These are phyloP conservation scores for Meyerozyma carpophila DNA, from an alignment of 1,139 yeast species.

Conservation along the genomic window DNA sequence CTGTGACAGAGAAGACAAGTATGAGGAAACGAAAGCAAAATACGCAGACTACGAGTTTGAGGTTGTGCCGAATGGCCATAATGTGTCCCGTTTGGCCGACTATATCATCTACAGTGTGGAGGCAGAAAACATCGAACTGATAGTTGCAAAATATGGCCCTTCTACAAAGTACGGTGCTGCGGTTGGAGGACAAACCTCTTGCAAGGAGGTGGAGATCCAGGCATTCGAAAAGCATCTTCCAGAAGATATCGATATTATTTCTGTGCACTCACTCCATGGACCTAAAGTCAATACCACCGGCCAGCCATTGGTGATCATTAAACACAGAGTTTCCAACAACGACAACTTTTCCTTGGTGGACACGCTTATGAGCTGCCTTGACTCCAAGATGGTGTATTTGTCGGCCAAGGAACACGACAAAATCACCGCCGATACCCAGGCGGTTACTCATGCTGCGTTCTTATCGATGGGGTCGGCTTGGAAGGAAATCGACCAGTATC, in stretches of 20 bases:
- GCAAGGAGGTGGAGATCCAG: conserved; percentile 82
- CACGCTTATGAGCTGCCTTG: conserved; percentile 60
- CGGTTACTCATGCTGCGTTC: conserved; percentile 97
- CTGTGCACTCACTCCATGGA: conserved; percentile 92
- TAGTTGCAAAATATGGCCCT: conserved; percentile 76
- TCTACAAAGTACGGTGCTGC: conserved; percentile 82
- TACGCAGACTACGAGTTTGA: conserved; percentile 43
- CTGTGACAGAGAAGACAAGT: conserved; percentile 76
- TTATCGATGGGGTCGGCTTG: conserved; percentile 96
- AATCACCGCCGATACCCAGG: conserved; percentile 97
- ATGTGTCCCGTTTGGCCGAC: conserved; percentile 75
- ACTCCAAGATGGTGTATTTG: conserved; percentile 73
- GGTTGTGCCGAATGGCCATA: conserved; percentile 70
- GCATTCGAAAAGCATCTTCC: conserved; percentile 82
- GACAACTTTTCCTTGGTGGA: conserved; percentile 54
- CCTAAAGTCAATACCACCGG: conserved; percentile 86
- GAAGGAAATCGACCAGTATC: conserved; percentile 77
- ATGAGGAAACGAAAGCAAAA: conserved; percentile 39
- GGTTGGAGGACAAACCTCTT: conserved; percentile 98
- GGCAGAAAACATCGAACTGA: conserved; percentile 70
- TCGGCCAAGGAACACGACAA: conserved; percentile 84
- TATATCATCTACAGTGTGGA: conserved; percentile 86
- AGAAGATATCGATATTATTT: conserved; percentile 70
- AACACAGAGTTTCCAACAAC: conserved; percentile 60
- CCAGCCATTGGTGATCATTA: conserved; percentile 84